These are phyloP conservation scores for Ostreobium quekettii DNA, from an alignment of 139 green algal genomes.

Conservation along the genomic window DNA sequence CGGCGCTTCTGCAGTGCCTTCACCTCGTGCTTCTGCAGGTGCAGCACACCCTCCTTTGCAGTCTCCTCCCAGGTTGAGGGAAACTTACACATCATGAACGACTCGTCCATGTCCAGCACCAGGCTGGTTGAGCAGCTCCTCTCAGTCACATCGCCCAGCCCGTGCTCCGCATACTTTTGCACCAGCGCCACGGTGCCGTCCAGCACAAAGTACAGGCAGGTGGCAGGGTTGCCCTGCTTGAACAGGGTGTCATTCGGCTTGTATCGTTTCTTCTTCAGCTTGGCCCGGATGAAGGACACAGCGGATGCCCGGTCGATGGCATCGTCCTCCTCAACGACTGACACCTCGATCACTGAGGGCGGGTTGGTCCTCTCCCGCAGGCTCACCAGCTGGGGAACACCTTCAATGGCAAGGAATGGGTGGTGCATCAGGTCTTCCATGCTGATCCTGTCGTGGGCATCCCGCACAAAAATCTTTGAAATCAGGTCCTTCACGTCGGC, in stretches of 20 bases:
- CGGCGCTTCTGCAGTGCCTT: background rate
- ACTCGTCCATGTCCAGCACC: no score
- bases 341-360: conserved; percentile 25
- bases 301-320: conserved; percentile 36
- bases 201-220: background rate
- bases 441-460: background rate
- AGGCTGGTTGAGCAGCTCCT: no score
- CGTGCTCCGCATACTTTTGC: no score
- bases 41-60: background rate
- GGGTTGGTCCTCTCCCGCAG: background rate
- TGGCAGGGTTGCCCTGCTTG: conserved; percentile 14
- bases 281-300: conserved; percentile 35
- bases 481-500: background rate
- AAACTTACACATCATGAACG: no score
- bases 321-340: conserved; percentile 24
- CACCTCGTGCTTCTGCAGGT: background rate
- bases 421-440: background rate
- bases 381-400: background rate
- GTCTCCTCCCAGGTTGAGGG: no score
- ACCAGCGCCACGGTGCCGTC: background rate
- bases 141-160: no score
- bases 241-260: conserved; percentile 34
- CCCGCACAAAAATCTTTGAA: background rate
- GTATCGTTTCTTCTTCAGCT: conserved; percentile 40
- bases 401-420: background rate